These are phyloP conservation scores for Bauhinia variegata DNA, from an alignment of 306 rosid genomes.

Conservation along the genomic window DNA sequence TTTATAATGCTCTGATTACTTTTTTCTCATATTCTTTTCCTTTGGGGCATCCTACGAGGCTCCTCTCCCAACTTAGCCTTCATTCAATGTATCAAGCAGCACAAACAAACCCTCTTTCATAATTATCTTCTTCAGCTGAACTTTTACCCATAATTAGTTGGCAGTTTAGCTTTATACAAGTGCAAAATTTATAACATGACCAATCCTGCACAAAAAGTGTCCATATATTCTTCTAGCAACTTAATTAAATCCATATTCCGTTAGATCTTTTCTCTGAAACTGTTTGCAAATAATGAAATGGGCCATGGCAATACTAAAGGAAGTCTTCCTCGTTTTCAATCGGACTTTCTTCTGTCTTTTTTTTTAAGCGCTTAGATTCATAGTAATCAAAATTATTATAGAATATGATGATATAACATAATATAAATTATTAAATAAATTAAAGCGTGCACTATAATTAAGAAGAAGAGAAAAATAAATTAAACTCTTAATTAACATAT, in stretches of 20 bases:
- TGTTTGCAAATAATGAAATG: conserved; percentile 11
- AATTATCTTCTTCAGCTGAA: not conserved
- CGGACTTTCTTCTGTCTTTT: too few relatives aligned
- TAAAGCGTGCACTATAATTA: too few relatives aligned
- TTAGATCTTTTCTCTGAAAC: not conserved
- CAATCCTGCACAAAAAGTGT: not conserved
- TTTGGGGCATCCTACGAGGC: conserved; percentile 23
- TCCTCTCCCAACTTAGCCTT: conserved; percentile 36
- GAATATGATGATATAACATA: too few relatives aligned
- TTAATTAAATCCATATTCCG: conserved; percentile 1
- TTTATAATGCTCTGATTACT: not conserved
- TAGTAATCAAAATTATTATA: too few relatives aligned
- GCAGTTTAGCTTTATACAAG: conserved; percentile 16
- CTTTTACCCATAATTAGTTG: not conserved
- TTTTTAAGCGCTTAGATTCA: too few relatives aligned
- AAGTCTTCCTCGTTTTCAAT: not conserved
- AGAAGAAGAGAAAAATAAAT: too few relatives aligned
- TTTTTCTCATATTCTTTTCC: conserved; percentile 22
- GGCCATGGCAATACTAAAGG: not conserved
- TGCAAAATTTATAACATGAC: too few relatives aligned
- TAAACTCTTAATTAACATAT: too few relatives aligned
- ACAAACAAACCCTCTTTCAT: conserved; percentile 26
- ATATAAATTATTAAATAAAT: too few relatives aligned
- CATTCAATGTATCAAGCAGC: conserved; percentile 10
- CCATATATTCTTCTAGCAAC: not conserved